Evolutionary conservation across 257 asterid species (phyloP).

Genomic region (Craterostigma plantagineum): DNA sequence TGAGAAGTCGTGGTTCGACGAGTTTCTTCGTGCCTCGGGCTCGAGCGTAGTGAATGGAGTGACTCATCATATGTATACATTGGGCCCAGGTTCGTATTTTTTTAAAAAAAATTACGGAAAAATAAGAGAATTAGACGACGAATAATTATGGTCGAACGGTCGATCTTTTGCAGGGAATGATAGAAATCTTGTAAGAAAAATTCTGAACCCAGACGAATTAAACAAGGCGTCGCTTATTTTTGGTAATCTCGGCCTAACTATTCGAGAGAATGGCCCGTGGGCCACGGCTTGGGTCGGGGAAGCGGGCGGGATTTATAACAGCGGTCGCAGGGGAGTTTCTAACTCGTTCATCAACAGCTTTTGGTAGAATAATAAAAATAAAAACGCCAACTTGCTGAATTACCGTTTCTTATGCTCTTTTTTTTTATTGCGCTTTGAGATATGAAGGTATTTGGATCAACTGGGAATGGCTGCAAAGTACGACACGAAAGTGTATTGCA

Average conservation of each 20-base stretch:
- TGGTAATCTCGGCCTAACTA: constrained; percentile 29
- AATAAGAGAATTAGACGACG: too few species aligned
- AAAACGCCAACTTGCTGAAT: background rate
- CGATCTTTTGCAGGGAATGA: background rate
- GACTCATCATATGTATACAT: constrained; percentile 72
- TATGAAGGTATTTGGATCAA: constrained; percentile 83
- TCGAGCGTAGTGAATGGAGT: constrained; percentile 31
- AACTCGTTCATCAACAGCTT: constrained; percentile 68
- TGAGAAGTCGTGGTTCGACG: constrained; percentile 59
- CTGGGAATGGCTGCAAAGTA: constrained; percentile 93
- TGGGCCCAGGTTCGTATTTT: constrained; percentile 60
- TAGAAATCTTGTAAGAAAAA: background rate
- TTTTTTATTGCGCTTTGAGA: too few species aligned
- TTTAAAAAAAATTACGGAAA: too few species aligned
- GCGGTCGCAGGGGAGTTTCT: constrained; percentile 53
- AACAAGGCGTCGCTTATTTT: constrained; percentile 27
- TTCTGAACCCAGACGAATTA: constrained; percentile 51
- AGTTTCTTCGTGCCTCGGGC: constrained; percentile 58
- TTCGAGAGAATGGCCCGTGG: constrained; percentile 59
- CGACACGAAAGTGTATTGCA: constrained; percentile 58
- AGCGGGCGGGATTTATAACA: constrained; percentile 86
- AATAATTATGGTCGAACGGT: too few species aligned
- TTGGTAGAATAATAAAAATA: constrained; percentile 35
- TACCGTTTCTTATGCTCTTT: background rate
- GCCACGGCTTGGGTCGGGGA: constrained; percentile 89